A percentile compares a stretch with the other conserved stretches of the same genome.
phyloP scores from a whole-genome alignment of 2,329 filamentous ascomycete species.

The Westerdykella aurantiaca region DNA sequence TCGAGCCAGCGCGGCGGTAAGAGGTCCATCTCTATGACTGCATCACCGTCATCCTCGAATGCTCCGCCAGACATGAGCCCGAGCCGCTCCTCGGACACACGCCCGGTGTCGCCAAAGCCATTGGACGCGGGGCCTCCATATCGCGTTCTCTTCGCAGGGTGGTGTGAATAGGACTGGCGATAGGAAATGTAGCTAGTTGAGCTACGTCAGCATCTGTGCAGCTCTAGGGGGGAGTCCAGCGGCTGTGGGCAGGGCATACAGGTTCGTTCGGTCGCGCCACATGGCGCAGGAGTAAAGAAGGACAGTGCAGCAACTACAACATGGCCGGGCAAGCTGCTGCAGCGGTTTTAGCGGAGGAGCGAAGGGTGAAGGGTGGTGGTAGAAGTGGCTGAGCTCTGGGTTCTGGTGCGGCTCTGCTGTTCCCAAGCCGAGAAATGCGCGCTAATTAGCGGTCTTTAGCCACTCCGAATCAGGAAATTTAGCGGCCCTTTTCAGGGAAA shows the following conservation, averaged over 20 bases:
- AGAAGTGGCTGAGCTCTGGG: not conserved
- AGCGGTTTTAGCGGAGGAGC: slow-evolving; percentile 1
- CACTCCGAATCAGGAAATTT: slow-evolving; percentile 1
- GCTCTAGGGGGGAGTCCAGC: slow-evolving; percentile 3
- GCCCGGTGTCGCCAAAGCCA: slow-evolving; percentile 44
- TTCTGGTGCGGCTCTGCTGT: too few relatives aligned
- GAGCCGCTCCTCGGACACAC: slow-evolving; percentile 59
- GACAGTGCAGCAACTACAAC: slow-evolving; percentile 16
- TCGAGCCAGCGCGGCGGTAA: slow-evolving; percentile 94
- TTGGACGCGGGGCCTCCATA: slow-evolving; percentile 49
- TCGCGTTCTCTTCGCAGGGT: slow-evolving; percentile 82
- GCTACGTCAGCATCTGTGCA: slow-evolving; percentile 28
- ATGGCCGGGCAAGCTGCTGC: slow-evolving; percentile 15
- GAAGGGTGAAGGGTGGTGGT: not conserved
- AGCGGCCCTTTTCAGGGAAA: not conserved
- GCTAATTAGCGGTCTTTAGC: not conserved
- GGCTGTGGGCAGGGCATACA: slow-evolving; percentile 55
- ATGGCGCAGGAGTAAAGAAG: slow-evolving; percentile 53
- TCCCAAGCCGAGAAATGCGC: too few relatives aligned
- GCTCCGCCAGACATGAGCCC: slow-evolving; percentile 77
- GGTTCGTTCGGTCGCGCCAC: slow-evolving; percentile 99
- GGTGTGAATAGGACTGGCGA: slow-evolving; percentile 95
- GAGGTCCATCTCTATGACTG: slow-evolving; percentile 96
- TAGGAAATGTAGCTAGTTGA: slow-evolving; percentile 86
- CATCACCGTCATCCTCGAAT: slow-evolving; percentile 82